Evolutionary conservation across 2,329 filamentous ascomycete genomes (phyloP).

Genomic region (Xylariaceae sp.): DNA sequence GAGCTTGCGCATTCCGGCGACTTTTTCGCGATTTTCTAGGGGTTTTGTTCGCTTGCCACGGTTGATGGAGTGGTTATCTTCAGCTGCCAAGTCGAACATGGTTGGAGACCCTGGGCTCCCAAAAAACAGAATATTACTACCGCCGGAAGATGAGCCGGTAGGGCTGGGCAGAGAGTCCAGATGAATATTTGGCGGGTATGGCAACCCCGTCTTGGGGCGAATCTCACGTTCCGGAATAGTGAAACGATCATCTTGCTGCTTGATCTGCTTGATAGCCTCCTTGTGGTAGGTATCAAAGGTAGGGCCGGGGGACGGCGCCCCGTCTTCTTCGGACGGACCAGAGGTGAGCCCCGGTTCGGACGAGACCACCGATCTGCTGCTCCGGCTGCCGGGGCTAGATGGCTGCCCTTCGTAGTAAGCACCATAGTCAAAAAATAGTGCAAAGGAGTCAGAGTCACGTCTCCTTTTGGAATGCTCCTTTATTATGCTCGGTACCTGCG

Average conservation of each 20-base stretch:
- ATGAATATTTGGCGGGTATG: constrained; percentile 30
- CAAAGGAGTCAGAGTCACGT: constrained; percentile 25
- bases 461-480: constrained; percentile 29
- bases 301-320: constrained; percentile 30
- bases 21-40: constrained; percentile 38
- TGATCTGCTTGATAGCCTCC: constrained; percentile 29
- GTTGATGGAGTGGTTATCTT: constrained; percentile 22
- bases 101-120: constrained; percentile 24
- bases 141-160: constrained; percentile 20
- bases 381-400: constrained; percentile 30
- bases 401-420: constrained; percentile 28
- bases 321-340: constrained; percentile 33
- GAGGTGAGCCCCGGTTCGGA: constrained; percentile 35
- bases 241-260: constrained; percentile 33
- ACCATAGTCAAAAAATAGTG: constrained; percentile 31
- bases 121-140: constrained; percentile 23
- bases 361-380: constrained; percentile 32
- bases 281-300: constrained; percentile 28
- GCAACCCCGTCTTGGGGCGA: constrained; percentile 28
- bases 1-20: constrained; percentile 46
- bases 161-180: constrained; percentile 25
- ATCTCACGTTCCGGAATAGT: constrained; percentile 32
- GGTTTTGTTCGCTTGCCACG: constrained; percentile 31
- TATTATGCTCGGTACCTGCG: constrained; percentile 31
- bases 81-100: constrained; percentile 19